Evolutionary conservation across 305 asterid genomes (phyloP).

Genomic region (Fraxinus sp.): DNA sequence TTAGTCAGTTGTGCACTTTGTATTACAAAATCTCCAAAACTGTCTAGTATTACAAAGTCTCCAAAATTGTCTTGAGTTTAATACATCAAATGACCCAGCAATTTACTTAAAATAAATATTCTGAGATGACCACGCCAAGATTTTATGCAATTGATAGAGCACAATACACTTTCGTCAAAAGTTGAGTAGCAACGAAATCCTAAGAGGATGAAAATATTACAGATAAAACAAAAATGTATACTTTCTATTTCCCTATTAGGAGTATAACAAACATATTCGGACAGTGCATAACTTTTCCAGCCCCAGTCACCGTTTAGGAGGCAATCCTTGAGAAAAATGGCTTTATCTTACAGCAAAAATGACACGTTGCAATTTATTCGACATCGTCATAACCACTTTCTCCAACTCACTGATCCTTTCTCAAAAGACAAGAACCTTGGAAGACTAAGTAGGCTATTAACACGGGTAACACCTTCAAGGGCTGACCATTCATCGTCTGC

Average conservation of each 20-base stretch:
- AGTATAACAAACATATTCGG: background rate
- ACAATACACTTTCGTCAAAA: background rate
- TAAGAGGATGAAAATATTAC: background rate
- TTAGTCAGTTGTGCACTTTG: background rate
- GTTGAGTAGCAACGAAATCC: background rate
- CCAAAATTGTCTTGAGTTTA: background rate
- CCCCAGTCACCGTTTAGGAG: background rate
- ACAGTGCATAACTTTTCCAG: background rate
- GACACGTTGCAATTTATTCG: background rate
- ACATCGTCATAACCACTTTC: constrained; percentile 68
- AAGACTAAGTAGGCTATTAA: constrained; percentile 88
- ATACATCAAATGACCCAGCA: background rate
- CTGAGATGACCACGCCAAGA: background rate
- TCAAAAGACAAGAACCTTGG: constrained; percentile 82
- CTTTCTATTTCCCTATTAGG: background rate
- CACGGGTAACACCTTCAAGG: constrained; percentile 85
- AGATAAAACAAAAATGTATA: background rate
- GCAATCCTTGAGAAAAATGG: background rate
- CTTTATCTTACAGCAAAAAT: background rate
- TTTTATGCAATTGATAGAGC: background rate
- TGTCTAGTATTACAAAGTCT: background rate
- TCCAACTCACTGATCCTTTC: constrained; percentile 45
- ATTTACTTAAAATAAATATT: background rate
- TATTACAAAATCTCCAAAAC: background rate
- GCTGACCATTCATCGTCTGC: constrained; percentile 95